Conservation (phyloP, 306 rosid species). For the Cucumis sativus region Cucumber_9930_V3 NC_026658.2:81001-81500, state of each 20-base stretch:
- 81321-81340: neutral
- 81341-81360: neutral
- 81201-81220: neutral
- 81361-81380: neutral
- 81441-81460: neutral
- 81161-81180: neutral
- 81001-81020: constrained; percentile 9
- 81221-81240: neutral
- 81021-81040: constrained; percentile 64
- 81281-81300: neutral
- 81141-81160: neutral
- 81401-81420: neutral
- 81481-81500: neutral
- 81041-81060: constrained; percentile 96
- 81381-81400: neutral
- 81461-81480: neutral
- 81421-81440: neutral
- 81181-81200: neutral
- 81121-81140: constrained; percentile 23
- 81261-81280: neutral
- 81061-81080: constrained; percentile 85
- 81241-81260: neutral
- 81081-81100: constrained; percentile 73
- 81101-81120: constrained; percentile 72
- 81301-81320: neutral